Base-by-base conservation (phyloP, 2,329 filamentous ascomycete genomes). In the Eurotiales sp. region DNA sequence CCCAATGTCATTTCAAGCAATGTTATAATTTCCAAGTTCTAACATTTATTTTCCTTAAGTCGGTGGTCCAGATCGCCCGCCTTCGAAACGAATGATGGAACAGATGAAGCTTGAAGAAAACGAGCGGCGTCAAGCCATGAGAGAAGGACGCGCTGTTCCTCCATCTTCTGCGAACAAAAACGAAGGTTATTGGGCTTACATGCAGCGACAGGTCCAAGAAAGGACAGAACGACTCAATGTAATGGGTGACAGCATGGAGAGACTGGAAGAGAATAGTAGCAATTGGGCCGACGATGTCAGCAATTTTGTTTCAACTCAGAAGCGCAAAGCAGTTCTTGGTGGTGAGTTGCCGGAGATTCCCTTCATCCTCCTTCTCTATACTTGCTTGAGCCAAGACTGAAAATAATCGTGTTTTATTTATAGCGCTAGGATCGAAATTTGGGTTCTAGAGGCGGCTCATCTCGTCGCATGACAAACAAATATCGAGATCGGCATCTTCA, bases 281-380 rank as follows among this genome's bases (percentile, higher is more conserved):
- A 87, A 84, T 15, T 97, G 90, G 84, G 86, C 90, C 12, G 83
- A 90, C 27, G 91, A 95, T 65, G 90, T 95, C 47, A 86, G 82
- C 62, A 96, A 95, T 68, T 96, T 82, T 68, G 85, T 96, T 4
- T 80, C 78, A 52, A 86, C 85, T 72, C 92, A 97, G 75, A 97
- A 97, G 80, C 82, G 84, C 66, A 91, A 88, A 56, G 76, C 93
- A 57, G 76, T 96, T 12, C 72, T 95, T 59, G 89, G 90, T 1
- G 77, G 80, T 54, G 71, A 64, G 70, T 66, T 30, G 12, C 23
- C 15, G 30, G 4, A 15, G 8, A 23, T 22, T 21, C 12, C 14
- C 14, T 10, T 17, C 44, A 49, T 23, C 12, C 41, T 47, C 37
- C 17, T 7, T 8, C 39, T 25, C 8, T 40, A 44, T n/a, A n/a